phyloP scores from a whole-genome alignment of 2,329 filamentous ascomycete genomes.

The Corynespora cassiicola region DNA sequence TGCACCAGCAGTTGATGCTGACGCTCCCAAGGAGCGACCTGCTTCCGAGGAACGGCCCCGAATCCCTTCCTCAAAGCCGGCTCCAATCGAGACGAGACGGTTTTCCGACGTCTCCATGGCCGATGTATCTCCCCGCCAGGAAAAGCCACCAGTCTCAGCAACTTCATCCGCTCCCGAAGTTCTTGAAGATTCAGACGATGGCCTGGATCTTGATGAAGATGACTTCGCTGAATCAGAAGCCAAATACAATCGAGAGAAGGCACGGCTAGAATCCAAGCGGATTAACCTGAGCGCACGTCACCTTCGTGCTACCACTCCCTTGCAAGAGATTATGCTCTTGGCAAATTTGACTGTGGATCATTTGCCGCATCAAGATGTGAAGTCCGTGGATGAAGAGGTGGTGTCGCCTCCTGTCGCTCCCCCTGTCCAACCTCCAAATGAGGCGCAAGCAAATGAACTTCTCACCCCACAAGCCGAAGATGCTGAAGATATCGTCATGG shows the following conservation, averaged over 20 bases:
- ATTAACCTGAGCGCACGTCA: constrained; percentile 50
- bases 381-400: constrained; percentile 24
- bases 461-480: constrained; percentile 45
- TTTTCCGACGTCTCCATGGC: constrained; percentile 43
- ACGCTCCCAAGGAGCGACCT: constrained; percentile 26
- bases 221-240: constrained; percentile 54
- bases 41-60: constrained; percentile 28
- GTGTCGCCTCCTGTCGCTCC: constrained; percentile 19
- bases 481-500: constrained; percentile 37
- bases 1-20: constrained; percentile 20
- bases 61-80: constrained; percentile 30
- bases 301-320: constrained; percentile 50
- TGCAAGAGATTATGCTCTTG: constrained; percentile 52
- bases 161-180: constrained; percentile 39
- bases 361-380: constrained; percentile 26
- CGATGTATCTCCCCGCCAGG: constrained; percentile 34
- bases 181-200: constrained; percentile 53
- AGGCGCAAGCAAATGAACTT: constrained; percentile 29
- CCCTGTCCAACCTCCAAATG: constrained; percentile 17
- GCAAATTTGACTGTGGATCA: constrained; percentile 45
- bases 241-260: constrained; percentile 54
- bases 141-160: constrained; percentile 35
- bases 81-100: constrained; percentile 36
- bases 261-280: constrained; percentile 50
- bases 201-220: constrained; percentile 53